Evolutionary conservation across 441 rosid genomes (phyloP), one percentile per base, ranked within the genome.

Genomic region (Adansonia grandidieri): DNA sequence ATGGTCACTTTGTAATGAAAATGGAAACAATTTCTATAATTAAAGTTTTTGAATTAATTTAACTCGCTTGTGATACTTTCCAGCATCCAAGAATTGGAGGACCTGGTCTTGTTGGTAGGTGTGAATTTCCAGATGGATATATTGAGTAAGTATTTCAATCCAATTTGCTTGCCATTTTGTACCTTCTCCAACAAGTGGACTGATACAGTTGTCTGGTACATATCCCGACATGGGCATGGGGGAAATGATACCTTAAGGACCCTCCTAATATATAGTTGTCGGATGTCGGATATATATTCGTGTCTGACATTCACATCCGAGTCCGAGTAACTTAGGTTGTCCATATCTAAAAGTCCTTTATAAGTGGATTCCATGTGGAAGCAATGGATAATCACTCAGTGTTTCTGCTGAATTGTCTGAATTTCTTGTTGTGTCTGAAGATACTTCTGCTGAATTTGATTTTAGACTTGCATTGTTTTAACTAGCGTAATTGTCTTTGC

Each of bases 61-160:
- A 74, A 13, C 28, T 42, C 14, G 61, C 61, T 78, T 45, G 10
- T 78, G 56, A 57, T 48, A 58, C 17, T 51, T 85, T 84, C 73
- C 90, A 96, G 99, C 82, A 89, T 79, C 99, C 96, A 56, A 94
- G 91, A 82, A 79, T 92, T 69, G 99, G 97, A 89, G 97, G 99
- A 72, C 93, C 97, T 57, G 98, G 98, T 54, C 94, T 94, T 79
- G 88, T 91, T 76, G 97, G 99, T 82, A 68, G 81, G 15, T 90
- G 78, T 78, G 87, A 89, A 83, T 92, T 91, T 78, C 86, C 90
- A 0, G 91, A 96, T 72, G 99, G 99, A 83, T 90, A 83, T 78
- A 57, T 85, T 1, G 98, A 96, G 99, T 96, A 86, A 88, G 95
- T 80, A 73, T 77, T 54, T 76, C 53, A 61, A 64, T 58, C 73